Evolutionary conservation across 2,329 filamentous ascomycete species (phyloP), one percentile per base, ranked within the genome.

Genomic region (Juglanconis juglandina): DNA sequence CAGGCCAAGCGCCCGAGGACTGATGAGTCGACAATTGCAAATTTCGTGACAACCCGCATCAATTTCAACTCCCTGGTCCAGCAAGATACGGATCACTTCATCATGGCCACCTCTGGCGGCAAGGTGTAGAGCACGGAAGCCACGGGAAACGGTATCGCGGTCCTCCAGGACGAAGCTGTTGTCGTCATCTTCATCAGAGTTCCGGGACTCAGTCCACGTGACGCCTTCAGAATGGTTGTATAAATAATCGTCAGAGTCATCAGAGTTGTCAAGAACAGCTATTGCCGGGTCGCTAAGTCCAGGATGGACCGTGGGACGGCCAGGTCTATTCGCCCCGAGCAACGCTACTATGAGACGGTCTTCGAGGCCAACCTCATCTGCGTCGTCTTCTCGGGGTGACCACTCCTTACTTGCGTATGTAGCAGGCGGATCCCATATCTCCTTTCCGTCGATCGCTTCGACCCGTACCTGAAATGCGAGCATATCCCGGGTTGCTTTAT

Each of bases 61-160:
- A 46, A 68, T 53, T 13, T 44, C 35, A 1, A 67, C 69, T n/a
- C 68, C 68, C 33, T 66, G 58, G 32, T 66, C 61, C 35, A 68
- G 60, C 8, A 69, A 61, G 1, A 66, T 46, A 10, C 59, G 32
- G 24, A 70, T 55, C 8, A 66, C 60, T 10, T 66, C 60, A 33
- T 66, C 37, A 39, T 69, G 65, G 10, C 69, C 69, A 14, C 57
- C 56, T 8, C 64, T 61, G 11, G 66, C 69, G 13, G 68, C 69
- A 8, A 70, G 63, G 51, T 70, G 69, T 11, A 69, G 47, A 24
- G 68, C 62, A 13, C 53, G 53, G 58, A 66, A 70, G 8, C 60
- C 56, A 17, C 63, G 59, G n/a, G 48, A n/a, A 4, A 60, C 53
- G 3, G 35, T 48, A n/a, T 65, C 66, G 32, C 17, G 54, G 30